Evolutionary conservation across 768 basidiomycete genomes (phyloP), one percentile per base, ranked within the genome.

Genomic region (Russula griseocarnosa): DNA sequence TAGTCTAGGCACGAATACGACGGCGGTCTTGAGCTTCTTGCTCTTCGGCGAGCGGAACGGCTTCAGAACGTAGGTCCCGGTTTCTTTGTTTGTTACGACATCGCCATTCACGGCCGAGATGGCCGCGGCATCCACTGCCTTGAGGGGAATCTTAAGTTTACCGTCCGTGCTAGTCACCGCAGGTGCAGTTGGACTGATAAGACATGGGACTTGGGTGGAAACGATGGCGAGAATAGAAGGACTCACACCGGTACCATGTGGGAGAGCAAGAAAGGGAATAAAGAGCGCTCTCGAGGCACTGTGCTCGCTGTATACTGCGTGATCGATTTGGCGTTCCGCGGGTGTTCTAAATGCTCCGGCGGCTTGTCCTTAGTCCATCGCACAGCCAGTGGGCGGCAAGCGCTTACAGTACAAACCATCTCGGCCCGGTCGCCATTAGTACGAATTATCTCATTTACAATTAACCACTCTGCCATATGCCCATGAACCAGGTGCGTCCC

Each of bases 1-100:
- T 62, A 87, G 85, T 55, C 96, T 83, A 5, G 95, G 92, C 6
- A 86, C 82, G 75, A 97, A 98, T 22, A 90, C 88, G 70, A 96
- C 79, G 65, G 93, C 77, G 0, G 94, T 91, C 50, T 89, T 85
- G 14, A 94, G 78, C 70, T 87, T 90, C 75, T 88, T 91, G 32
- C 86, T 85, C 14, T 81, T 78, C 68, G 80, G 83, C 55, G 91
- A 88, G 5, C 88, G 84, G 74, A 85, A 88, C 1, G 88, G 86
- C 69, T 85, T 87, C 6, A 88, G 90, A 58, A 92, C 83, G 68
- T 88, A 86, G 52, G 91, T 74, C 1, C 86, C 88, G 55, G 87
- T 87, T 40, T 82, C 80, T 1, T 82, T 76, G 2, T 86, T 84
- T 47, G 82, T 73, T 67, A 84, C 82, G 11, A 68, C 65, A 9